Conservation (phyloP, 176 grass and related monocot genomes). For the barley (Hordeum vulgare) region MorexV3_pseudomolecules_assembly NC_058523.1:18064795-18065294, state of each 20-base stretch:
- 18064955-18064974: background rate
- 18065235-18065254: constrained; percentile 44
- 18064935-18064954: background rate
- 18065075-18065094: constrained; percentile 45
- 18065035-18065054: constrained; percentile 75
- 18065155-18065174: background rate
- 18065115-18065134: constrained; percentile 36
- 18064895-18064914: background rate
- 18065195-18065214: too few species aligned
- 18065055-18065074: constrained; percentile 35
- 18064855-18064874: too few species aligned
- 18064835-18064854: too few species aligned
- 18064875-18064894: too few species aligned
- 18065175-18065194: too few species aligned
- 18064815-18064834: too few species aligned
- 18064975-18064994: constrained; percentile 7
- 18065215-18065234: constrained; percentile 27
- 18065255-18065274: constrained; percentile 57
- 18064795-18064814: too few species aligned
- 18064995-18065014: constrained; percentile 20
- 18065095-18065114: constrained; percentile 16
- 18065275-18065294: constrained; percentile 65
- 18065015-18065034: constrained; percentile 52
- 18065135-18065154: constrained; percentile 24
- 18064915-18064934: background rate